Conservation (phyloP, 495 filamentous ascomycete species). For the Immersiella caudata region DNA sequence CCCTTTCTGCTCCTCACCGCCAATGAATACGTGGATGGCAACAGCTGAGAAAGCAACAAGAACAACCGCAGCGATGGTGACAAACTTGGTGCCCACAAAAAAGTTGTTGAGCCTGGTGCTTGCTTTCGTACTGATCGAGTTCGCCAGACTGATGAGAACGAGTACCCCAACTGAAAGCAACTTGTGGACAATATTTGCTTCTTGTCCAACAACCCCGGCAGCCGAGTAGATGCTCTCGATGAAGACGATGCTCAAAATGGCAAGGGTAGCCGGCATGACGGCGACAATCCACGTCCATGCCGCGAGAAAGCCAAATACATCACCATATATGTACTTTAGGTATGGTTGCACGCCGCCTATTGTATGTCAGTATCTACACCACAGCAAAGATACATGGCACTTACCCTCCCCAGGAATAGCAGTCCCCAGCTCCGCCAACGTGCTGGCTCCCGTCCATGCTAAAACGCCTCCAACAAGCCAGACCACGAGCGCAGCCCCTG, state of each 20-base stretch:
- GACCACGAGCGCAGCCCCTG: slow-evolving; percentile 52
- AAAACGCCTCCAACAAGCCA: slow-evolving; percentile 57
- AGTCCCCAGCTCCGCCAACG: slow-evolving; percentile 58
- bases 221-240: slow-evolving; percentile 58
- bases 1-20: slow-evolving; percentile 40
- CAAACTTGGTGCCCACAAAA: slow-evolving; percentile 56
- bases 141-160: slow-evolving; percentile 50
- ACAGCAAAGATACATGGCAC: background rate
- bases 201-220: slow-evolving; percentile 47
- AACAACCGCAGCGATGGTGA: slow-evolving; percentile 50
- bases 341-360: slow-evolving; percentile 58
- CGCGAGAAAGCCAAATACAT: slow-evolving; percentile 55
- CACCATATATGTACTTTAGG: slow-evolving; percentile 58
- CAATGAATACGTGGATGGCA: slow-evolving; percentile 35
- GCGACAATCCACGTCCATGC: slow-evolving; percentile 63
- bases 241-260: slow-evolving; percentile 62
- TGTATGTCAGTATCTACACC: background rate
- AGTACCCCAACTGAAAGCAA: slow-evolving; percentile 51
- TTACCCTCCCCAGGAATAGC: slow-evolving; percentile 48
- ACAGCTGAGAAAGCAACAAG: slow-evolving; percentile 52
- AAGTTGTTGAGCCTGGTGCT: slow-evolving; percentile 58
- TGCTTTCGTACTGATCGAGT: slow-evolving; percentile 59
- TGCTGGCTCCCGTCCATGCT: slow-evolving; percentile 60
- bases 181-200: slow-evolving; percentile 48
- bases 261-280: slow-evolving; percentile 59